phyloP scores from a whole-genome alignment of 2,329 filamentous ascomycete species.

The Juglanconis sp. region DNA sequence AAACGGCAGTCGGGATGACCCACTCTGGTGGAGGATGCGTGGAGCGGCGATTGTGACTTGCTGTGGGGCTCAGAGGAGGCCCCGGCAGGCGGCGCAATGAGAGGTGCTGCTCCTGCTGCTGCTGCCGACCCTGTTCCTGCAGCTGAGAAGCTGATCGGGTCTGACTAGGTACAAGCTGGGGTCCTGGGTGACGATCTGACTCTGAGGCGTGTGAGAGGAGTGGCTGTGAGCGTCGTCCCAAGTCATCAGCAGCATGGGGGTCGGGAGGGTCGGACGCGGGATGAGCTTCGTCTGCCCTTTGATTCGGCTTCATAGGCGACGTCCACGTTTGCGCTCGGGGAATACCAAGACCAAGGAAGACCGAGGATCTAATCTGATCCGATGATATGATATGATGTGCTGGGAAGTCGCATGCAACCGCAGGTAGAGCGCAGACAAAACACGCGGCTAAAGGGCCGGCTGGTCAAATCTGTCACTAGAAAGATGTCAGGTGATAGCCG shows the following conservation, averaged over 20 bases:
- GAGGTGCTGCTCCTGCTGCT: constrained; percentile 10
- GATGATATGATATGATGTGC: constrained; percentile 8
- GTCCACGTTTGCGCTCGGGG: neutral
- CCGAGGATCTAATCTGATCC: constrained; percentile 17
- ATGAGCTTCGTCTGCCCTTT: neutral
- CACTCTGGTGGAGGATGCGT: constrained; percentile 14
- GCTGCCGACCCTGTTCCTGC: neutral
- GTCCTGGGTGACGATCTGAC: neutral
- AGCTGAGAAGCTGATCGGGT: neutral
- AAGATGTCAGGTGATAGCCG: neutral
- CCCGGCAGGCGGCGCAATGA: constrained; percentile 17
- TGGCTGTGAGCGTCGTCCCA: neutral
- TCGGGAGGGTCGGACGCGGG: neutral
- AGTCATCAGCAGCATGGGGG: neutral
- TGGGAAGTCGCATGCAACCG: constrained; percentile 7
- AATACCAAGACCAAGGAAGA: constrained; percentile 1
- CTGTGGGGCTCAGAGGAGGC: neutral
- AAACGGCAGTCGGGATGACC: constrained; percentile 10
- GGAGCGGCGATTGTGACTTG: constrained; percentile 6
- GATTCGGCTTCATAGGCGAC: constrained; percentile 11
- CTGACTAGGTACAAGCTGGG: constrained; percentile 1
- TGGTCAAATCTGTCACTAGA: neutral
- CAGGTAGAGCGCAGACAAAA: constrained; percentile 1
- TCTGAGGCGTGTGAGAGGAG: neutral
- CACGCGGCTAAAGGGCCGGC: neutral